Evolutionary conservation across 495 filamentous ascomycete genomes (phyloP).

Genomic region (Podospora pseudocomata): DNA sequence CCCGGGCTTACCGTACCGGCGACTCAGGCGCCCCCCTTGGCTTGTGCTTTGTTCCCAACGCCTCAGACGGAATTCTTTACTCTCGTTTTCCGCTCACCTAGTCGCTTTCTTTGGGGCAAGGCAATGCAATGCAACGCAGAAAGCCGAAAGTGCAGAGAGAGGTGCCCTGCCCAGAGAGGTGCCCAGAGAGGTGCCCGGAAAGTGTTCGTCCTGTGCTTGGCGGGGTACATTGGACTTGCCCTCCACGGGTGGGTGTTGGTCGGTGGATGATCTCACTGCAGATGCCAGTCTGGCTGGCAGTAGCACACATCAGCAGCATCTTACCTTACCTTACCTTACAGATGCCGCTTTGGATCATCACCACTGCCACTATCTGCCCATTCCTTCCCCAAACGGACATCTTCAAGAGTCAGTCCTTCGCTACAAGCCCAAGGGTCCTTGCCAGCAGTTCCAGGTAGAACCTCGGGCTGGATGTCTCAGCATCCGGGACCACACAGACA

Average conservation of each 20-base stretch:
- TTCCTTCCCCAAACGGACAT: neutral
- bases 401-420: neutral
- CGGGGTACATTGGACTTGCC: no score
- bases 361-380: neutral
- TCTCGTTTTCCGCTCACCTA: neutral
- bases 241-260: no score
- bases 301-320: neutral
- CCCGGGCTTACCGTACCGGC: neutral
- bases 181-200: neutral
- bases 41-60: conserved; percentile 4
- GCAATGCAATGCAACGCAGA: neutral
- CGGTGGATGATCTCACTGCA: neutral
- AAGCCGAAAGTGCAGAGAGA: neutral
- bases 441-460: neutral
- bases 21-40: neutral
- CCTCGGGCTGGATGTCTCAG: neutral
- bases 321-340: neutral
- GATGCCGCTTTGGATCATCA: no score
- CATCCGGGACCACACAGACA: neutral
- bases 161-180: no score
- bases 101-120: neutral
- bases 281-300: neutral
- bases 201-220: neutral
- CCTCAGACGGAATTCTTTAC: neutral
- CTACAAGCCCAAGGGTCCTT: neutral